Evolutionary conservation across 345 rosid genomes (phyloP), one percentile per base, ranked within the genome.

Genomic region (Eucalyptus tenuipes): DNA sequence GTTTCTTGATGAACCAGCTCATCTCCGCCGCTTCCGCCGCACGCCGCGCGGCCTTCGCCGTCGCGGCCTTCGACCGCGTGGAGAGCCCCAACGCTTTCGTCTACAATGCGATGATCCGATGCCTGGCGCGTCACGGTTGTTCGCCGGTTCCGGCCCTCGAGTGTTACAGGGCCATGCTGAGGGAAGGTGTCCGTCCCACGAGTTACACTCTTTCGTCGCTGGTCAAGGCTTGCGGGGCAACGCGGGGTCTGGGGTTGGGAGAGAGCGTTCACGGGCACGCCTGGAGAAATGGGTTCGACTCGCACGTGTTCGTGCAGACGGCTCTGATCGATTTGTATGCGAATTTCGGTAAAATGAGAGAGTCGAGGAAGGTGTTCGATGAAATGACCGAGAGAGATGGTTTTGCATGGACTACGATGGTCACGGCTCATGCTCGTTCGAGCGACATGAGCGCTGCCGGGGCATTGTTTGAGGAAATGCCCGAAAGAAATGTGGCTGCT

Each of bases 161-260:
- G 48, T 79, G 89, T 24, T 94, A 93, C 89, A 33, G 59, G 42
- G 86, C 84, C 84, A 94, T 96, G 96, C 88, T 95, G 87, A 93
- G 93, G 64, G 94, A 91, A 85, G 86, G 91, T 15, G 92, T 97
- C 79, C 88, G 90, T 75, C 98, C 98, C 18, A 90, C 97, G 5
- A 94, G 97, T 88, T 96, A 91, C 88, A 93, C 99, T 1, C 95
- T 94, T 89, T 90, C 99, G 52, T 92, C 97, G 3, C 85, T 95
- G 71, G 91, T 95, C 66, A 97, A 97, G 91, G 97, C 95, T 33
- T 94, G 96, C 84, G 87, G 90, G 7, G 68, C 90, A 87, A 45
- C 80, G 45, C 91, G 68, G 13, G 94, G 88, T 25, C 71, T 50
- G 88, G 85, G 89, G 89, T 87, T 90, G 87, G 98, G 95, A 8